Percentiles rank a stretch among this genome's conserved stretches.
These are phyloP conservation scores for Paraurostyla sp. DNA, from an alignment of 73 alveolate species.

Conservation along the genomic window DNA sequence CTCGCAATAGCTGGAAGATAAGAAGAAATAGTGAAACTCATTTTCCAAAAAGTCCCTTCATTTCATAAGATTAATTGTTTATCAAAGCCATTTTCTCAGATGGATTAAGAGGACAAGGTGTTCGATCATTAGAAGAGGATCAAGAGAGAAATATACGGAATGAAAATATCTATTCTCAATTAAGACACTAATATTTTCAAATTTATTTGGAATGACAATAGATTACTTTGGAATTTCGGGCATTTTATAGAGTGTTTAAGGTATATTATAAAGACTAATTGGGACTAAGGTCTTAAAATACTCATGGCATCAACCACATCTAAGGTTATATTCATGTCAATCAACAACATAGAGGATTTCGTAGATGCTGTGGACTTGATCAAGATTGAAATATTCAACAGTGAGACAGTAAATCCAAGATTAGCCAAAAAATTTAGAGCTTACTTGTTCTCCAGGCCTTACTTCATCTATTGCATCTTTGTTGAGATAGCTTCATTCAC, in stretches of 20 bases:
- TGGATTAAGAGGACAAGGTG: background rate
- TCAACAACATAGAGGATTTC: constrained; percentile 1
- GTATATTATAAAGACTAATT: background rate
- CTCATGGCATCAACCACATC: constrained; percentile 48
- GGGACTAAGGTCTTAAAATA: constrained; percentile 45
- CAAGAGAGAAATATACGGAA: constrained; percentile 26
- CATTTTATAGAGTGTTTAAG: constrained; percentile 37
- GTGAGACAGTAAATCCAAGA: background rate
- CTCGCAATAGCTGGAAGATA: constrained; percentile 33
- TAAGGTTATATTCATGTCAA: constrained; percentile 43
- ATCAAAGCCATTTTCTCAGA: constrained; percentile 36
- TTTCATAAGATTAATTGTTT: constrained; percentile 36
- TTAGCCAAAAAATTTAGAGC: background rate
- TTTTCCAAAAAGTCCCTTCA: constrained; percentile 7
- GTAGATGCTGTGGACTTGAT: constrained; percentile 29
- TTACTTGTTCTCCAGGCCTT: constrained; percentile 16
- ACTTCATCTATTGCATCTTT: constrained; percentile 6
- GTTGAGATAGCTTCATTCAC: background rate
- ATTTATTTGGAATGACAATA: constrained; percentile 50
- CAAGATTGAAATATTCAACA: background rate
- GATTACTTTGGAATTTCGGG: constrained; percentile 51
- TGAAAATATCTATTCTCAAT: constrained; percentile 22
- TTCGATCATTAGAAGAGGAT: constrained; percentile 26
- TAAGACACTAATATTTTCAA: constrained; percentile 13
- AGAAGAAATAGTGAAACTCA: background rate